Evolutionary conservation across 805 yeast genomes (phyloP).

Genomic region (Ogataea sp.): DNA sequence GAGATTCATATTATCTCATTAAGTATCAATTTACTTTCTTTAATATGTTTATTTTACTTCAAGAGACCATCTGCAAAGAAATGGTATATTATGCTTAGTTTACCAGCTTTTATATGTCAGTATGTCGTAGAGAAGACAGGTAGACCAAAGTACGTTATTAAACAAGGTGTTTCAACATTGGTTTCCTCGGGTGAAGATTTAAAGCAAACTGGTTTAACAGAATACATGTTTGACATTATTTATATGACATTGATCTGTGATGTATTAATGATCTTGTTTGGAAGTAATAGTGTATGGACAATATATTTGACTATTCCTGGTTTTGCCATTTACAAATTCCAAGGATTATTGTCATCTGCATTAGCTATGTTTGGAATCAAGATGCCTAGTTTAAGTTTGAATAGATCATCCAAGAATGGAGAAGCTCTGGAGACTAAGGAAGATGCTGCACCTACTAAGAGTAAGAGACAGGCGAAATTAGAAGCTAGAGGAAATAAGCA

Average conservation of each 20-base stretch:
- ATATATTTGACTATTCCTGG: slow-evolving; percentile 43
- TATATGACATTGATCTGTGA: slow-evolving; percentile 57
- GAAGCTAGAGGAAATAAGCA: slow-evolving; percentile 25
- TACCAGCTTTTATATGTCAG: slow-evolving; percentile 37
- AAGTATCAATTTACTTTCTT: slow-evolving; percentile 29
- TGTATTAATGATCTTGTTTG: slow-evolving; percentile 42
- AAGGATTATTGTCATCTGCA: slow-evolving; percentile 26
- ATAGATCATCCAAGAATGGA: slow-evolving; percentile 2
- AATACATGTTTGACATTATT: slow-evolving; percentile 63
- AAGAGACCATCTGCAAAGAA: slow-evolving; percentile 34
- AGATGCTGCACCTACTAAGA: slow-evolving; percentile 15
- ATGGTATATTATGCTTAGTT: slow-evolving; percentile 33
- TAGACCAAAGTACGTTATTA: slow-evolving; percentile 41
- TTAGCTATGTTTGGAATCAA: slow-evolving; percentile 15
- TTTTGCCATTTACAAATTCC: slow-evolving; percentile 40
- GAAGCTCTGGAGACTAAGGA: too few relatives aligned
- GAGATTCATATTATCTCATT: slow-evolving; percentile 27
- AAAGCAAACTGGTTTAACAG: slow-evolving; percentile 55
- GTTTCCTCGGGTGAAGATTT: slow-evolving; percentile 54
- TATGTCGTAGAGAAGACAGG: slow-evolving; percentile 52
- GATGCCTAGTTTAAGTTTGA: slow-evolving; percentile 21
- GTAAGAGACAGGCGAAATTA: slow-evolving; percentile 31
- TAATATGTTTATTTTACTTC: slow-evolving; percentile 30
- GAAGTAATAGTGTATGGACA: slow-evolving; percentile 55
- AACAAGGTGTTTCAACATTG: slow-evolving; percentile 32